Percentiles rank a stretch among this genome's conserved stretches.
These are phyloP conservation scores for Aspergillus spinulosporus DNA, from an alignment of 2,329 filamentous ascomycete genomes.

Conservation along the genomic window DNA sequence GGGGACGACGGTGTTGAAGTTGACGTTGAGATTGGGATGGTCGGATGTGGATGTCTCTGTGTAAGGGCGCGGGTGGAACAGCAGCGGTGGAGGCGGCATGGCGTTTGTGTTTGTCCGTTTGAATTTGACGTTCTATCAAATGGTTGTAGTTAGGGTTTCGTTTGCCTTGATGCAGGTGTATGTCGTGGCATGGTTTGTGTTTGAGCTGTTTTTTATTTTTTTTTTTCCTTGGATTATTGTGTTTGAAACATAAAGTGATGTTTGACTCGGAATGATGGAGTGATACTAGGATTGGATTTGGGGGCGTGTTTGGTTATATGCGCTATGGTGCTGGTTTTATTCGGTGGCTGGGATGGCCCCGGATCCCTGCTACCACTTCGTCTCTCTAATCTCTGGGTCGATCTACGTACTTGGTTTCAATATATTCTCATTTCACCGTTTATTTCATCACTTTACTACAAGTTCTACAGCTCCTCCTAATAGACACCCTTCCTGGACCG, in stretches of 20 bases:
- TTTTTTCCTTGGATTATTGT: not conserved
- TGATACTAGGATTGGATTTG: not conserved
- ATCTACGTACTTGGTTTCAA: not conserved
- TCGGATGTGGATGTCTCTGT: conserved; percentile 34
- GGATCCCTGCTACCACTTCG: not conserved
- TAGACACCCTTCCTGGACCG: conserved; percentile 53
- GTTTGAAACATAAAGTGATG: not conserved
- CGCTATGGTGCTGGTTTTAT: conserved; percentile 4
- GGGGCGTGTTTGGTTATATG: not conserved
- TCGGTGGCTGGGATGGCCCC: conserved; percentile 18
- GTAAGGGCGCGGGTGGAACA: not conserved
- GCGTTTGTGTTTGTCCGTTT: not conserved
- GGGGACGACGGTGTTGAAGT: not conserved
- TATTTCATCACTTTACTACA: no score
- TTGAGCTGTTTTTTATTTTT: not conserved
- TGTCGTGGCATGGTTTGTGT: not conserved
- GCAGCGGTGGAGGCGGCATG: conserved; percentile 1
- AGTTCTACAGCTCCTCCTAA: conserved; percentile 29
- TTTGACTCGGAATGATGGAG: not conserved
- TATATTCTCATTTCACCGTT: no score
- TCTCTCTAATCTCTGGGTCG: not conserved
- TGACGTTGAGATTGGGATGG: conserved; percentile 34
- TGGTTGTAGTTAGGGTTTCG: not conserved
- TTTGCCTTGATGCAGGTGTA: not conserved
- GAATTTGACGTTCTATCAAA: not conserved